Conservation (phyloP, 2,329 filamentous ascomycete genomes). For the Stagonosporopsis cucurbitacearum region DNA sequence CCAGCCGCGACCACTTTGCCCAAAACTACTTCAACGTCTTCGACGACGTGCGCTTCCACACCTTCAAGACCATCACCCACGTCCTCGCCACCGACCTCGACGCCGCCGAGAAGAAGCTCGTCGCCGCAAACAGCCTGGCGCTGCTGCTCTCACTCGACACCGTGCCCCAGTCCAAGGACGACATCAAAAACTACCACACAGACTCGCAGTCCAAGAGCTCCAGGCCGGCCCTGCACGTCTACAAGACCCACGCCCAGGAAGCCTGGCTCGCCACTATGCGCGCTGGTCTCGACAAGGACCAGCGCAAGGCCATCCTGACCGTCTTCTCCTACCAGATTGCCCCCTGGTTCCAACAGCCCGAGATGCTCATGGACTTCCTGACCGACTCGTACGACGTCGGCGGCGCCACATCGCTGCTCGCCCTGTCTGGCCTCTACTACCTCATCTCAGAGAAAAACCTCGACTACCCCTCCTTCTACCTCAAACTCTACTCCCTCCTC, state of each 20-base stretch:
- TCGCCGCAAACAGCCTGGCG: conserved; percentile 62
- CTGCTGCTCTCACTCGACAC: conserved; percentile 72
- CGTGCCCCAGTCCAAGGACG: conserved; percentile 70
- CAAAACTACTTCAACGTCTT: conserved; percentile 80
- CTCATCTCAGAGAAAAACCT: conserved; percentile 92
- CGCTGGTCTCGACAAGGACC: conserved; percentile 69
- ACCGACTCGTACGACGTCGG: conserved; percentile 92
- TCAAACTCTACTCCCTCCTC: conserved; percentile 90
- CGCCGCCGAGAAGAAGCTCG: conserved; percentile 27
- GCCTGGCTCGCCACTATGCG: conserved; percentile 84
- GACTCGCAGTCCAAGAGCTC: conserved; percentile 69
- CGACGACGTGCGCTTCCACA: conserved; percentile 85
- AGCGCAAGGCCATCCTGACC: conserved; percentile 79
- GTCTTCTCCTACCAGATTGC: conserved; percentile 79
- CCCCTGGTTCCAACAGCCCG: conserved; percentile 87
- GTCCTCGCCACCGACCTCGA: conserved; percentile 42
- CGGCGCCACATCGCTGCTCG: conserved; percentile 84
- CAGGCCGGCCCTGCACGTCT: conserved; percentile 66
- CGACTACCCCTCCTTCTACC: conserved; percentile 93
- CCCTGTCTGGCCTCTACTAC: conserved; percentile 92
- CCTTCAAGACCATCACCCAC: conserved; percentile 76
- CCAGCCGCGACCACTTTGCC: conserved; percentile 73
- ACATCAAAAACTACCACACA: conserved; percentile 73
- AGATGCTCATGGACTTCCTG: conserved; percentile 92
- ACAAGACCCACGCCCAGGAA: conserved; percentile 82